Conservation (phyloP, 2,329 filamentous ascomycete genomes). For the Diplodia mutila region DNA sequence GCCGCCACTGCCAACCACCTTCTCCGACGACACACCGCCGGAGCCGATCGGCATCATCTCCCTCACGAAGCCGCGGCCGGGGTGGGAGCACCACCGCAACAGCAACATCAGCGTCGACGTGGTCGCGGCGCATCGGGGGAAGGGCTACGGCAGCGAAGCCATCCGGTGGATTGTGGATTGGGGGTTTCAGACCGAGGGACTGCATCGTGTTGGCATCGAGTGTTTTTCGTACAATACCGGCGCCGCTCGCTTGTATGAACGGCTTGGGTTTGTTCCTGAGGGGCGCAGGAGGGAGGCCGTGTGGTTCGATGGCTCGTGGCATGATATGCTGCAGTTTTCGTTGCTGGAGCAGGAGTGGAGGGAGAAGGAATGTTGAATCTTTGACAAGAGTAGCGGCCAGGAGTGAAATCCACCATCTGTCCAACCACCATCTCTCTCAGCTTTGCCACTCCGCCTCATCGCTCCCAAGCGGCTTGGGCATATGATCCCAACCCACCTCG, state of each 20-base stretch:
- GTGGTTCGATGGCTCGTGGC: constrained; percentile 49
- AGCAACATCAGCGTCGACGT: constrained; percentile 49
- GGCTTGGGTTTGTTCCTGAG: constrained; percentile 52
- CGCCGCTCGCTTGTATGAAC: constrained; percentile 49
- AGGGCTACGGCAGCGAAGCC: constrained; percentile 53
- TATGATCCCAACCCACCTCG: constrained; percentile 57
- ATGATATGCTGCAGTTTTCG: constrained; percentile 1
- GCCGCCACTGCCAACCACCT: background rate
- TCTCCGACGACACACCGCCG: background rate
- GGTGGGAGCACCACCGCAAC: constrained; percentile 45
- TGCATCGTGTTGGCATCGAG: constrained; percentile 50
- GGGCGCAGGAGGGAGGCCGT: constrained; percentile 48
- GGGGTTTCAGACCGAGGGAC: constrained; percentile 49
- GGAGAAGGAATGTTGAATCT: background rate
- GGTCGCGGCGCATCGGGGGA: constrained; percentile 38
- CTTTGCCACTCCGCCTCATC: constrained; percentile 49
- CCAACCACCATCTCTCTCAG: background rate
- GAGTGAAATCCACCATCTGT: too few relatives aligned
- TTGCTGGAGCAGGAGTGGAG: constrained; percentile 10
- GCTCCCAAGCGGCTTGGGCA: constrained; percentile 56
- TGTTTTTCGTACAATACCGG: constrained; percentile 50
- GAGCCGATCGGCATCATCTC: constrained; percentile 10
- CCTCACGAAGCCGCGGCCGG: background rate
- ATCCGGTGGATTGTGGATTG: constrained; percentile 54
- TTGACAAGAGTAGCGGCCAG: too few relatives aligned